Evolutionary conservation across 2,329 filamentous ascomycete species (phyloP).

Genomic region (Juglanconis sp.): DNA sequence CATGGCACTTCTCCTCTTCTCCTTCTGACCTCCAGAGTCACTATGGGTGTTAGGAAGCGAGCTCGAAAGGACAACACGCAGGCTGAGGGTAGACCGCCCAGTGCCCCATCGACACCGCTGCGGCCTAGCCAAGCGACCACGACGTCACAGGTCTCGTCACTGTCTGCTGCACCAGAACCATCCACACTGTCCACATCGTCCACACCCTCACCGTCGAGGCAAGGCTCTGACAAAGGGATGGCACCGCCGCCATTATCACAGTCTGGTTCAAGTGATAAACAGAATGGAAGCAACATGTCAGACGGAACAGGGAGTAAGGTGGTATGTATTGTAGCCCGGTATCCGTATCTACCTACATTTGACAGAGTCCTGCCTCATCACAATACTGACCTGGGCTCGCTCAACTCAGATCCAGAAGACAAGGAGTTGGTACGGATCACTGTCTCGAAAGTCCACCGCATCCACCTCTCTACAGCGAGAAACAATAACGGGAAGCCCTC

Average conservation of each 20-base stretch:
- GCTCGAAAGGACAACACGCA: conserved; percentile 31
- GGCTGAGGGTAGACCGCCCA: conserved; percentile 20
- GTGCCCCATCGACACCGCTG: conserved; percentile 19
- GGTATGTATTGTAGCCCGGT: neutral
- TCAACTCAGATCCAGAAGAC: conserved; percentile 45
- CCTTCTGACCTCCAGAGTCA: conserved; percentile 6
- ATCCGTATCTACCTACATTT: neutral
- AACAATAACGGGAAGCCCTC: conserved; percentile 56
- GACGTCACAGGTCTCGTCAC: conserved; percentile 17
- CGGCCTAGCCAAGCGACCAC: conserved; percentile 18
- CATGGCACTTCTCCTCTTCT: neutral
- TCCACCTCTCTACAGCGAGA: conserved; percentile 60
- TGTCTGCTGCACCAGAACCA: conserved; percentile 8
- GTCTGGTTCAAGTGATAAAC: conserved; percentile 6
- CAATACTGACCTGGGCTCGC: neutral
- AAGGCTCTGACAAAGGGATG: neutral
- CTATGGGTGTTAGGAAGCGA: conserved; percentile 42
- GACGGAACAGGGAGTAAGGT: conserved; percentile 4
- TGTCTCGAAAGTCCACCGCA: conserved; percentile 57
- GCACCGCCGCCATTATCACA: conserved; percentile 6
- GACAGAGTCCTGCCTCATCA: neutral
- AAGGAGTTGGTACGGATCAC: conserved; percentile 62
- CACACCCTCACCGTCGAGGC: neutral
- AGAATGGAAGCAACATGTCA: conserved; percentile 3
- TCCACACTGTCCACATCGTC: conserved; percentile 11